These are phyloP conservation scores for Russula foetens DNA, from an alignment of 768 basidiomycete genomes.

Conservation along the genomic window DNA sequence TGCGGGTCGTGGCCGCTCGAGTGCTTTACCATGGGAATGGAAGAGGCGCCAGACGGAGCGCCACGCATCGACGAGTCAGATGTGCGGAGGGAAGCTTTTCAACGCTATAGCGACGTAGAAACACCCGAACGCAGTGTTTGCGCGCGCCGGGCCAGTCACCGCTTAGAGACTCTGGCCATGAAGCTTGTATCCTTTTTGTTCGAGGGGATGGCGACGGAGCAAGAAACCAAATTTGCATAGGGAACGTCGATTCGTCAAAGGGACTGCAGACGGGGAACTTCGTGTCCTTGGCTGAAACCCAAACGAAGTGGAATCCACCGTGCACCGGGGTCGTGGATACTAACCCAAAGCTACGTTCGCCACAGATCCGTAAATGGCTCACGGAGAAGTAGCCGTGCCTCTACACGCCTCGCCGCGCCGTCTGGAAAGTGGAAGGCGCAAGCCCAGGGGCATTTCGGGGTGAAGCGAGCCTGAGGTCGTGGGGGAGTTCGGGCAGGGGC, in stretches of 20 bases:
- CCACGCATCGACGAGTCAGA: not conserved
- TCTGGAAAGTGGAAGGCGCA: not conserved
- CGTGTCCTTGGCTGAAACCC: not conserved
- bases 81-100: not conserved
- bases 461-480: not conserved
- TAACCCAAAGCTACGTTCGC: not conserved
- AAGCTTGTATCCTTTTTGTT: not conserved
- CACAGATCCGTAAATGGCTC: not conserved
- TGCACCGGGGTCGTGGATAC: conserved; percentile 1
- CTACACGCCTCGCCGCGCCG: not conserved
- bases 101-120: not conserved
- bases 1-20: conserved; percentile 15
- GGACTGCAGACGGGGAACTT: not conserved
- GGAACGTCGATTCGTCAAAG: not conserved
- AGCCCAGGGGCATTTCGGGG: not conserved
- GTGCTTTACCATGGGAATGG: conserved; percentile 44
- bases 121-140: not conserved
- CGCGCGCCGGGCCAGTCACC: not conserved
- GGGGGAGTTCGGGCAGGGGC: not conserved
- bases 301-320: not conserved
- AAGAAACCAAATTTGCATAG: not conserved
- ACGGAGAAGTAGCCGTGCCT: not conserved
- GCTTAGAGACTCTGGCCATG: not conserved
- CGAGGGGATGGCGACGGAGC: not conserved
- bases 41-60: conserved; percentile 30